Percentiles rank a stretch among this genome's conserved stretches.
Conservation (phyloP, 192 early-diverging fungal genomes). For the Geranomyces michiganensis region DNA sequence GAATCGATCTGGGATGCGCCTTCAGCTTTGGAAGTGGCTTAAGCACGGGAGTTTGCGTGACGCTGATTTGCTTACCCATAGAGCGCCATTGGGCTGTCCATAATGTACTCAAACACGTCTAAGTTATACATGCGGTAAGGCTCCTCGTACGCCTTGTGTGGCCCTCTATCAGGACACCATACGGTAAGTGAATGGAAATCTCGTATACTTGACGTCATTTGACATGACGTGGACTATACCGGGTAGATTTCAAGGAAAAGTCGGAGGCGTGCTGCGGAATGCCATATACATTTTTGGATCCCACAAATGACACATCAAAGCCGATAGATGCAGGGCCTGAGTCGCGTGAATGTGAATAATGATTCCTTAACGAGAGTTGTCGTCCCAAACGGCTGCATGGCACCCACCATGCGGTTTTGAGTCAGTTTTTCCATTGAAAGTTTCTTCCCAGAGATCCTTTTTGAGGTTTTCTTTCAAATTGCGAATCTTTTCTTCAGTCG, state of each 20-base stretch:
- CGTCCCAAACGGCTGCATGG: neutral
- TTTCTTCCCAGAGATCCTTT: constrained; percentile 80
- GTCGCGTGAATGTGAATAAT: neutral
- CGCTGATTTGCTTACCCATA: constrained; percentile 49
- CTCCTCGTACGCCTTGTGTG: constrained; percentile 73
- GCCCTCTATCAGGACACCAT: constrained; percentile 46
- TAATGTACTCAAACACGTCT: constrained; percentile 97
- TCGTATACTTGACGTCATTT: neutral
- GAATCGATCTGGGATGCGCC: constrained; percentile 68
- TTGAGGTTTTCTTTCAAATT: constrained; percentile 50
- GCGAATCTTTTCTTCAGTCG: constrained; percentile 42
- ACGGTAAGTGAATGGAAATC: neutral
- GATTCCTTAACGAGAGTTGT: neutral
- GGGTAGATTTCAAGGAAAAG: constrained; percentile 88
- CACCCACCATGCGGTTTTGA: constrained; percentile 85
- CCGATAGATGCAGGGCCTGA: constrained; percentile 90
- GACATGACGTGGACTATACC: constrained; percentile 40
- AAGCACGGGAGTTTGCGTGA: too few species aligned
- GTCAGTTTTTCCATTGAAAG: constrained; percentile 86
- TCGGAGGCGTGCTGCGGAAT: constrained; percentile 91
- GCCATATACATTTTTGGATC: constrained; percentile 88
- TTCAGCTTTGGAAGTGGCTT: too few species aligned
- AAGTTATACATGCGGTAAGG: constrained; percentile 97
- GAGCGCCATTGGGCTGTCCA: constrained; percentile 94
- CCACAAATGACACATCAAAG: constrained; percentile 88